Evolutionary conservation across 2,329 filamentous ascomycete genomes (phyloP), one percentile per base, ranked within the genome.

Genomic region (Fusarium transvaalense): DNA sequence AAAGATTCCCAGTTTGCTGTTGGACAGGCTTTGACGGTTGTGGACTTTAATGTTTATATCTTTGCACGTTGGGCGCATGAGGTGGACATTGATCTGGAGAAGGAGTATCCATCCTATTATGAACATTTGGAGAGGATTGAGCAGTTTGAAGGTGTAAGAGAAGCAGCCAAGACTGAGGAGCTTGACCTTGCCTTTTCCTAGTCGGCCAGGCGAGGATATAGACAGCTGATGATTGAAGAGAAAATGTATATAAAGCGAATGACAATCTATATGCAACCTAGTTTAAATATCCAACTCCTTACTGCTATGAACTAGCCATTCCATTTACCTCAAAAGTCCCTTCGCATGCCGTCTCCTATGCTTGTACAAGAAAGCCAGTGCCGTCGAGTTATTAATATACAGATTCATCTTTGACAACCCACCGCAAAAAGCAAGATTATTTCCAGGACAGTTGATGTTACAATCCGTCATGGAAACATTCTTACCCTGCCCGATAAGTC

Each of bases 381-480:
- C 66, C 1, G 56, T 59, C 1, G 60, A 64, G 15, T 73, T 73
- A 6, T 73, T 73, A 2, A 73, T 62, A 5, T 81, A 81, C 56
- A 80, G 21, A 35, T 74, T 80, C 45, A 81, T 61, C 56, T 71
- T 74, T 0, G 61, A 31, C 0, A 75, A 74, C 0, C 76, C 75
- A 46, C 78, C 79, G 25, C 78, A 80, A 23, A 64, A 79, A 8
- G 72, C 64, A 6, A 66, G 71, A 1, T 55, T 64, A 35, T 81
- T 73, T 6, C 78, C 79, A 12, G 79, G 78, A 52, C 79, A 81
- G 8, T 65, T 42, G 31, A 78, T 74, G 35, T 71, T 76, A 51
- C 79, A 81, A 25, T 79, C 68, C 0, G 68, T 42, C 55, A 75
- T 64, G 1, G 72, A 73, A 3, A 77, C 71, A 39, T 79, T 79